Evolutionary conservation across 768 basidiomycete genomes (phyloP), one percentile per base, ranked within the genome.

Genomic region (Lentinula boryana): DNA sequence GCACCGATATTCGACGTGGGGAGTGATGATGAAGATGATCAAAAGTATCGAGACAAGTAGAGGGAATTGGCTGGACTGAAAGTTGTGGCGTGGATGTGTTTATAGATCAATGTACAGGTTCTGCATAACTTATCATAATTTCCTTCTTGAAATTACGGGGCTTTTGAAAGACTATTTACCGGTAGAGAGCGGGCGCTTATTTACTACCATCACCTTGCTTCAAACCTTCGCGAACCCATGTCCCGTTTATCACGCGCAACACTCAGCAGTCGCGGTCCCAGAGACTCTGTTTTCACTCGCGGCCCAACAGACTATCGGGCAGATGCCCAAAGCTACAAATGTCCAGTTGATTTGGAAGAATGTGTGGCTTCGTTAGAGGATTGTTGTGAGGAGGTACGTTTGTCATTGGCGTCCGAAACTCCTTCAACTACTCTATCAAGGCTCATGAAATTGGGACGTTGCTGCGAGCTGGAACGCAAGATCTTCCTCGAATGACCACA

Each of bases 351-450:
- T 70, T 76, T 92, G 16, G 80, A 79, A 56, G 90, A 91, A 72
- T 91, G 90, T 67, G 90, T 92, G 4, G 74, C 80, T 64, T 85
- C 87, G 0, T 84, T 91, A 81, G 87, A 91, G 66, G 87, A 90
- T 65, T 91, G 89, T 65, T 91, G 88, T 67, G 86, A 90, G 69
- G 87, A 91, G 84, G 73, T 63, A 41, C 4, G 48, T 38, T 31
- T 61, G 35, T 41, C n/a, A 15, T 35, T 10, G 31, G 36, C 16
- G 41, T 36, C n/a, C 41, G 41, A 21, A 60, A 49, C 27, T 53
- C 2, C 43, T 48, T 2, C 54, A 55, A n/a, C n/a, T 41, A 2
- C 8, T 21, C 10, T 15, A 13, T 35, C 31, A 35, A 91, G 88
- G 83, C 84, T 27, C 75, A 82, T 63, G 88, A 88, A 69, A 84